These are phyloP conservation scores for Aspergillus neotritici DNA, from an alignment of 2,329 filamentous ascomycete species.

Conservation along the genomic window DNA sequence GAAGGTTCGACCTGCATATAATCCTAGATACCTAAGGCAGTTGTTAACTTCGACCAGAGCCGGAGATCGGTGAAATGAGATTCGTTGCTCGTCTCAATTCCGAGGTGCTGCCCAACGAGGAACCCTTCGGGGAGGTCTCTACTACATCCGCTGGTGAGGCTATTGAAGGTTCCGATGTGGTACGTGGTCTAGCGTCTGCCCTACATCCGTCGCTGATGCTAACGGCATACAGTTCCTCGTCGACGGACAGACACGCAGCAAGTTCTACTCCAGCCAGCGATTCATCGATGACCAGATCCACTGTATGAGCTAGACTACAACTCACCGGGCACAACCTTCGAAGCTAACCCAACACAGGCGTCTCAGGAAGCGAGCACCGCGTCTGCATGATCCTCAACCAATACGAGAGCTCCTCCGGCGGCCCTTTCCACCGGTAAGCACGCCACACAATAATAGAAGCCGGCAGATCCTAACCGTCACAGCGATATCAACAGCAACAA, in stretches of 20 bases:
- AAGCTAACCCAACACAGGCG: constrained; percentile 17
- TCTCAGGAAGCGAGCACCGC: constrained; percentile 42
- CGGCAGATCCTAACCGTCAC: constrained; percentile 8
- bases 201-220: too few relatives aligned
- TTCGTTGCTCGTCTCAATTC: constrained; percentile 58
- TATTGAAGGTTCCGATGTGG: constrained; percentile 54
- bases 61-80: constrained; percentile 55
- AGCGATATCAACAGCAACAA: constrained; percentile 62
- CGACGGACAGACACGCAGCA: constrained; percentile 58
- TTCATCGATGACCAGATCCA: constrained; percentile 64
- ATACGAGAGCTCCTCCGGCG: constrained; percentile 60
- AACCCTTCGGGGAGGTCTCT: constrained; percentile 52
- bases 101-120: constrained; percentile 46
- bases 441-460: not conserved
- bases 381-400: constrained; percentile 56
- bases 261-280: constrained; percentile 64
- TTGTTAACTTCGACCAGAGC: constrained; percentile 33
- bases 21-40: not conserved
- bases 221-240: constrained; percentile 45
- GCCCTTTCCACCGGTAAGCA: constrained; percentile 55
- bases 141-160: constrained; percentile 50
- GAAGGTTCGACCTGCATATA: constrained; percentile 26
- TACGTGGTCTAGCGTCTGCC: constrained; percentile 20
- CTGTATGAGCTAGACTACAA: constrained; percentile 36
- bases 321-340: not conserved